Base-by-base conservation (phyloP, 768 basidiomycete genomes). In the Boletus patriciae region DNA sequence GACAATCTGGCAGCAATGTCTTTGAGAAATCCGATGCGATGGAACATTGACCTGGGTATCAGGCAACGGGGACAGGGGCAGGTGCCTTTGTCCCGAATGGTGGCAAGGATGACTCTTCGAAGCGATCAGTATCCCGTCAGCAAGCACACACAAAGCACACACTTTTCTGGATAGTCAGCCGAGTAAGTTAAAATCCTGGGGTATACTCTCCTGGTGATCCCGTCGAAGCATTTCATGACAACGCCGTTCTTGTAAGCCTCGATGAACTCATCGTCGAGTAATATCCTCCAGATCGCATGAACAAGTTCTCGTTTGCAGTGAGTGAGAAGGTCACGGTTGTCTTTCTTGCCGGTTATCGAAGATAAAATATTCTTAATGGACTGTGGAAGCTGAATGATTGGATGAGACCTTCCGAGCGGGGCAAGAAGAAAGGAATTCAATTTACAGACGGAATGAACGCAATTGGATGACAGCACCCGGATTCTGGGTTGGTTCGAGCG, bases 401-500 rank as follows among this genome's bases (percentile, higher is more conserved):
- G 6, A 41, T 41, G 40, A 19, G 40, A 27, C 4, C 27, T 27
- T 27, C 27, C 4, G 27, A 4, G 27, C 27, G 7, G 27, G 27
- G 27, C 7, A 33, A 33, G 33, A 3, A 33, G 12, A 31, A 33
- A n/a, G n/a, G n/a, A 33, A n/a, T 60, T 54, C 27, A 59, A 33
- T 55, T 18, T 40, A 70, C 63, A 0, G 43, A 25, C 3, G 62
- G 66, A 1, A 70, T 59, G 46, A 64, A 69, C 2, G 64, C 62
- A 2, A 72, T 46, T 1, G 61, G 62, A 56, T 71, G 55, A 36
- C 61, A 66, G 1, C 57, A 54, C 4, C 59, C 55, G 0, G 57
- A 56, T 0, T 41, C 27, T 1, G 61, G 57, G 12, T 52, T 13
- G 0, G 52, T n/a, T 3, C 53, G 53, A 6, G 50, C 19, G 41